Base-by-base conservation (phyloP, 192 early-diverging fungal species). In the Linnemannia elongata region DNA sequence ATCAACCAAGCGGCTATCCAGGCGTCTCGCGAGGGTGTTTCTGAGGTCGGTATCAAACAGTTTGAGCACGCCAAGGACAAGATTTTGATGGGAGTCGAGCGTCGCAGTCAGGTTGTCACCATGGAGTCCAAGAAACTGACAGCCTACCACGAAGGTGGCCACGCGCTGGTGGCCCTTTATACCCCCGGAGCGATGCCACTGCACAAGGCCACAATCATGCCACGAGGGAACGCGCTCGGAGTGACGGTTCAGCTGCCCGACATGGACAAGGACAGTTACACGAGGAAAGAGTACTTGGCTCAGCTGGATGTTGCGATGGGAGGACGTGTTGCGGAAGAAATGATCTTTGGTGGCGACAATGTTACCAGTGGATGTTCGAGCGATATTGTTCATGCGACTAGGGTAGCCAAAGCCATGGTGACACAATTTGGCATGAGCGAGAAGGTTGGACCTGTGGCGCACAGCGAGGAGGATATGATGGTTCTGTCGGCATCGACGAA, bases 171-270 rank as follows among this genome's bases (percentile, higher is more conserved):
- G 3, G 98, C 98, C 9, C 91, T 97, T 85, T 97, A 96, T 90
- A 99, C 97, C n/a, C 92, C 93, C 27, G 98, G 98, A 12, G 98
- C 99, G 10, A 95, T 96, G 92, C 97, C 98, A 41, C 84, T 99
- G 77, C 98, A 99, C 90, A 99, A 99, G 87, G 98, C 98, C 7
- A 99, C 99, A 1, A 96, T 99, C 36, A 99, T 99, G 89, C 99
- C 98, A 13, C 95, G 99, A 41, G 98, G 98, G 7, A 92, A 93
- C 54, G 93, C 96, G 10, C 83, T 97, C 57, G 97, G 97, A 17
- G 92, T 94, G 70, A 99, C 98, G 0, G 95, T 99, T 20, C 97
- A 98, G 89, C 88, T 99, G 75, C 99, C 99, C 6, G 97, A 98
- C 76, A 94, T 93, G 83, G 98, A 99, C 88, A 95, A 94, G 89